Evolutionary conservation across 176 grass and related monocot genomes (phyloP), one percentile per base, ranked within the genome.

Genomic region (Zoysia pacifica): DNA sequence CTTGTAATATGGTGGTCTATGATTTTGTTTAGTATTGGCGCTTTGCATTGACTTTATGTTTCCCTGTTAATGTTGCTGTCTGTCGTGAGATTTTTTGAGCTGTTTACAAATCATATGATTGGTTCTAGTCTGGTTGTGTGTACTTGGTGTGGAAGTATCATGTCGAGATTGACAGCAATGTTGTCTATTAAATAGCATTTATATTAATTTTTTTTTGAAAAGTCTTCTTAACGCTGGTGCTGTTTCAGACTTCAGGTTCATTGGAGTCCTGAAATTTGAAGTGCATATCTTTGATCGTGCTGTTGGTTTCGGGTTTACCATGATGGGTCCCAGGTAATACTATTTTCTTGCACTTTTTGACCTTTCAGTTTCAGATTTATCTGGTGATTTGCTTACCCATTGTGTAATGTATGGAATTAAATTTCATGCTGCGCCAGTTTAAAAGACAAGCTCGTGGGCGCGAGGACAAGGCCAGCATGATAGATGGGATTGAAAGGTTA

Each of bases 161-260:
- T 41, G 7, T 6, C 44, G 48, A 51, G 42, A 9, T 40, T 66
- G 16, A 10, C 37, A 51, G 43, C 44, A 41, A 12, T 43, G 10
- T 10, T 35, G 6, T 4, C 4, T 72, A 10, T 15, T 53, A 11
- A 11, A 64, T 41, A 49, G 18, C 68, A 28, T 36, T 43, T 65
- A 28, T 78, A 42, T 62, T 35, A 1, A 18, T 11, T 18, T 41
- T 52, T 73, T 44, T 65, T 49, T 64, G n/a, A 2, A 9, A 13
- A 49, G 9, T 81, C 2, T 65, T 48, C 44, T 44, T 45, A 59
- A 2, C 2, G 11, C 28, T 80, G 37, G 54, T 74, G 63, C 2
- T 84, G 20, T 82, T 78, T 54, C 75, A 63, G 70, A 75, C 7
- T 59, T 79, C 11, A 63, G 28, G 5, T 41, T 28, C 18, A 59